Evolutionary conservation across 2,329 filamentous ascomycete species (phyloP), one percentile per base, ranked within the genome.

Genomic region (Neopestalotiopsis sp.): DNA sequence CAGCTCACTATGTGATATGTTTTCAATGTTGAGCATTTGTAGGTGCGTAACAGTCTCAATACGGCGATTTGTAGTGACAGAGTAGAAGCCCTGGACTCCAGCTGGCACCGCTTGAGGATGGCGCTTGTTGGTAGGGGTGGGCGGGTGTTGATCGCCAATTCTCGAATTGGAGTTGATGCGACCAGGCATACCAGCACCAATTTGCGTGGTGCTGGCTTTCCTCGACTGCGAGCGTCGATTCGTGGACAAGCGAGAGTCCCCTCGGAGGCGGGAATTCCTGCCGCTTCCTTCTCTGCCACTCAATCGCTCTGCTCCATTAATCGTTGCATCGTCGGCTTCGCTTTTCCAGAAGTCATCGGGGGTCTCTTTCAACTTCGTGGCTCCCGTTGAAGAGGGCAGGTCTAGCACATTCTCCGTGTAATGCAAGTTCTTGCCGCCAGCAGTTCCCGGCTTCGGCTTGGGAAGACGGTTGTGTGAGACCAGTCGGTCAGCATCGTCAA

Each of bases 11-110:
- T 94, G 91, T 0, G 95, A 94, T 68, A 97, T 93, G 75, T 96
- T 95, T 81, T 98, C 96, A 1, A 98, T 88, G 71, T 96, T 95
- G 34, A 97, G 88, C 89, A 98, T 96, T 76, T 97, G 94, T 52
- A 96, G 84, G 5, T 95, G 87, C 20, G 89, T 91, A 38, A 92
- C 88, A 4, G 88, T 84, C 74, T 91, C 89, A 34, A 90, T 81
- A 13, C 86, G 87, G 45, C 87, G 86, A 73, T 86, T 85, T 1
- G 88, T 88, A 9, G 84, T 85, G 20, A 85, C 75, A 42, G 88
- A 79, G 74, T 88, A 90, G 65, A 90, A 84, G 1, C 86, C 86
- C 9, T 74, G 69, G 38, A 77, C 75, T 10, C 72, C 69, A 32
- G 73, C 67, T 28, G 67, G 71, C 30, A 70, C 70, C n/a, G 69